These are phyloP conservation scores for Lobulomyces angularis DNA, from an alignment of 192 early-diverging fungal species.

Conservation along the genomic window DNA sequence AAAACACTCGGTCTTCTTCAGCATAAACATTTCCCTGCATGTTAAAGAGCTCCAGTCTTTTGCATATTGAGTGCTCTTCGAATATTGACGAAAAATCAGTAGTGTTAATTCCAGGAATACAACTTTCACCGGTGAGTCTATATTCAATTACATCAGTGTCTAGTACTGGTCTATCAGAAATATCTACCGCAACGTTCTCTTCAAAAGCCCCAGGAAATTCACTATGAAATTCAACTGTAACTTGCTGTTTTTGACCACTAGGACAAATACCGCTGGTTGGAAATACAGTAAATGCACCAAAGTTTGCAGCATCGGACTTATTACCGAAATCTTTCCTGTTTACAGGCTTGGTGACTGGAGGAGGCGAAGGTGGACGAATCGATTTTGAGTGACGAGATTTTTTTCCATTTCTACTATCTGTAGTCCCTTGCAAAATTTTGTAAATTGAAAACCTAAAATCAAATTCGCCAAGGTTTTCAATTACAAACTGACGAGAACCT, in stretches of 20 bases:
- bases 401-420: constrained; percentile 18
- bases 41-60: constrained; percentile 41
- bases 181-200: constrained; percentile 44
- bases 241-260: constrained; percentile 35
- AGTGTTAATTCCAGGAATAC: constrained; percentile 50
- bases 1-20: constrained; percentile 46
- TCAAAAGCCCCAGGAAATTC: constrained; percentile 43
- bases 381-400: constrained; percentile 26
- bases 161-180: constrained; percentile 36
- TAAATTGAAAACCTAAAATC: constrained; percentile 47
- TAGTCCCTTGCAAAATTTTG: constrained; percentile 27
- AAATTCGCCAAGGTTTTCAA: constrained; percentile 53
- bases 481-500: constrained; percentile 33
- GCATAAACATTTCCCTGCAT: constrained; percentile 44
- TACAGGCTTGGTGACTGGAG: constrained; percentile 18
- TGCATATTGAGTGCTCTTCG: constrained; percentile 49
- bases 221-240: constrained; percentile 50
- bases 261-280: constrained; percentile 35
- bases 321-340: constrained; percentile 38
- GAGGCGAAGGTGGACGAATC: constrained; percentile 16
- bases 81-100: constrained; percentile 43
- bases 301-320: constrained; percentile 37
- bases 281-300: constrained; percentile 46
- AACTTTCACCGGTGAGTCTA: constrained; percentile 39
- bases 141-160: constrained; percentile 38